Conservation (phyloP, 73 alveolate species). For the Halteria grandinella region DNA sequence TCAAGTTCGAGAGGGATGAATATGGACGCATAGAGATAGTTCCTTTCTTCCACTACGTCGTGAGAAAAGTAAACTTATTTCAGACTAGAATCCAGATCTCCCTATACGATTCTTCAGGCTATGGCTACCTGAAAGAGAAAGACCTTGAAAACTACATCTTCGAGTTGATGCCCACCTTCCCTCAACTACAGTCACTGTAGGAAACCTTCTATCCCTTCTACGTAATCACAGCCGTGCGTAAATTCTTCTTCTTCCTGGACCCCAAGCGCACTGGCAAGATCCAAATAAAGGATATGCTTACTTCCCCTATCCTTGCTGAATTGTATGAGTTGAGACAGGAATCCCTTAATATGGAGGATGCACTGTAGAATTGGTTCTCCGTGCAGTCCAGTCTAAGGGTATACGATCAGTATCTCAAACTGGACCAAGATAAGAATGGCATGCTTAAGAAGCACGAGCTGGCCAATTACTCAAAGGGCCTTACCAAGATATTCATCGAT, state of each 20-base stretch:
- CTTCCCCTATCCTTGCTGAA: constrained; percentile 94
- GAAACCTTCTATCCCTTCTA: constrained; percentile 96
- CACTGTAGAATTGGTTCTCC: constrained; percentile 91
- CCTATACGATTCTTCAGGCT: constrained; percentile 88
- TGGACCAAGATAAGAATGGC: constrained; percentile 95
- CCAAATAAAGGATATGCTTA: constrained; percentile 92
- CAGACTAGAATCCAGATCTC: constrained; percentile 89
- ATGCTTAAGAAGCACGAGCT: constrained; percentile 92
- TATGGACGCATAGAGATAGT: constrained; percentile 97
- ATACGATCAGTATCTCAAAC: constrained; percentile 90
- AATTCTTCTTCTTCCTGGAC: constrained; percentile 96
- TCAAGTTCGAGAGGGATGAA: constrained; percentile 95
- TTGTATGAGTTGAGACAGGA: constrained; percentile 89
- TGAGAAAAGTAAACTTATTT: constrained; percentile 91
- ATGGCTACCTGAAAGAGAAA: constrained; percentile 91
- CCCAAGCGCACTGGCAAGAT: constrained; percentile 95
- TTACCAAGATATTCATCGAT: constrained; percentile 91
- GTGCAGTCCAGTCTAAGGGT: constrained; percentile 86
- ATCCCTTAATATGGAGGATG: constrained; percentile 79
- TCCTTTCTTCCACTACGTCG: constrained; percentile 97
- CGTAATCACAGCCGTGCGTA: constrained; percentile 98
- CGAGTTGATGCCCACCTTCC: constrained; percentile 96
- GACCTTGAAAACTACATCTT: constrained; percentile 98
- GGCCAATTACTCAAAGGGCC: constrained; percentile 86
- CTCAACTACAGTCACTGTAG: constrained; percentile 80